Percentiles rank a stretch among this genome's conserved stretches.
Evolutionary conservation across 306 rosid genomes (phyloP).

Genomic region (Fragaria vesca): DNA sequence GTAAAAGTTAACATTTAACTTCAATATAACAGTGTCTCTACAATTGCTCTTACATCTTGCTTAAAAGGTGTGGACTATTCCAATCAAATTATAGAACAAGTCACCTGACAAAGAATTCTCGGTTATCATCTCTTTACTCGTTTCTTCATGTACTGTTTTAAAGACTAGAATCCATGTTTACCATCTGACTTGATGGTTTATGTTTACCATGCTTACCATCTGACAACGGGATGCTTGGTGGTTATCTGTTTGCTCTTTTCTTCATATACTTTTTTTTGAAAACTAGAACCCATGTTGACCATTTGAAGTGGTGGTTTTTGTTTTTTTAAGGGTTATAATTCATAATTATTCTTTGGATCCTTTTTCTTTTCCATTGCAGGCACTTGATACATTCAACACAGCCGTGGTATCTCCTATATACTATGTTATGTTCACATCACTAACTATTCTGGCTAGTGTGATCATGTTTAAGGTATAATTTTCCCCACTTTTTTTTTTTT

Average conservation of each 20-base stretch:
- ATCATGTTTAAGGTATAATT: constrained; percentile 93
- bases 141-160: neutral
- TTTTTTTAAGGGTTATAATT: constrained; percentile 16
- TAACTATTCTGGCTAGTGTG: constrained; percentile 94
- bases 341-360: constrained; percentile 3
- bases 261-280: neutral
- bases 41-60: neutral
- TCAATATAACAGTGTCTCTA: neutral
- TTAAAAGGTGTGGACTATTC: neutral
- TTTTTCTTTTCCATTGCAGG: constrained; percentile 50
- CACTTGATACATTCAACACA: constrained; percentile 95
- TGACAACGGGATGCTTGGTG: neutral
- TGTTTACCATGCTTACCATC: neutral
- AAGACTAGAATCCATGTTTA: neutral
- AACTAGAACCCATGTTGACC: neutral
- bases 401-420: constrained; percentile 99
- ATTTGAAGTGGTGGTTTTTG: constrained; percentile 9
- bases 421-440: constrained; percentile 95
- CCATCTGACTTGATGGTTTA: constrained; percentile 3
- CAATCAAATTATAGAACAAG: neutral
- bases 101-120: neutral
- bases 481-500: neutral
- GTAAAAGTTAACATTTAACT: neutral
- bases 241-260: too few species aligned
- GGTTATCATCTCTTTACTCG: too few species aligned